Evolutionary conservation across 164 flowering plant species (phyloP), one percentile per base, ranked within the genome.

Genomic region (Santalum album): DNA sequence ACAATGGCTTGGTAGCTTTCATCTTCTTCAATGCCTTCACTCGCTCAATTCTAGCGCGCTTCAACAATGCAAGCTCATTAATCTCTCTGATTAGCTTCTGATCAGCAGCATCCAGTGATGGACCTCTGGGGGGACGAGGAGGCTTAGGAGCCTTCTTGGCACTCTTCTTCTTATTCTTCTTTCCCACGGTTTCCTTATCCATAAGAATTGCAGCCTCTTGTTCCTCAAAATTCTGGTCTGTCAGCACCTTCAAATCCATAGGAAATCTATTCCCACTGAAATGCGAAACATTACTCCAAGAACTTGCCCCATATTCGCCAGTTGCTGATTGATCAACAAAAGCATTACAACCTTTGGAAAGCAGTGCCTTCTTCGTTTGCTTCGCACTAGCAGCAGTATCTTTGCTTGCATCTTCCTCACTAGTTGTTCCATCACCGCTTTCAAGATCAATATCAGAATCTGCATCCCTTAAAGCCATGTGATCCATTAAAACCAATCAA

Each of bases 51-150:
- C 85, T 73, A 3, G 84, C 86, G 34, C 86, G 76, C 74, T 83
- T 85, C 70, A 81, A 61, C 83, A 75, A 81, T 24, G 87, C 83
- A 21, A 84, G 69, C 59, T 87, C 87, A 43, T 82, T 49, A 12
- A 87, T 59, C 67, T 84, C 91, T 54, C 59, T 70, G 10, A 84
- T 67, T 35, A 82, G 62, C 68, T 79, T 87, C 76, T 70, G 73
- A 53, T 87, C 96, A 10, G 82, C 77, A 12, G 81, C 77, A 74
- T 82, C 87, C 68, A 84, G 49, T 6, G 82, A 76, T 6, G 81
- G 78, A 11, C 78, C 81, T 62, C 68, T 72, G 3, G 87, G 90
- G 20, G 96, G 90, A 12, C 86, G 70, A 3, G 90, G 92, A 63
- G 91, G 91, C 46, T 72, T 83, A 0, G 83, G 72, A 20, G 79